Conservation (phyloP, 495 filamentous ascomycete genomes). For the Ascodesmis nigricans region DNA sequence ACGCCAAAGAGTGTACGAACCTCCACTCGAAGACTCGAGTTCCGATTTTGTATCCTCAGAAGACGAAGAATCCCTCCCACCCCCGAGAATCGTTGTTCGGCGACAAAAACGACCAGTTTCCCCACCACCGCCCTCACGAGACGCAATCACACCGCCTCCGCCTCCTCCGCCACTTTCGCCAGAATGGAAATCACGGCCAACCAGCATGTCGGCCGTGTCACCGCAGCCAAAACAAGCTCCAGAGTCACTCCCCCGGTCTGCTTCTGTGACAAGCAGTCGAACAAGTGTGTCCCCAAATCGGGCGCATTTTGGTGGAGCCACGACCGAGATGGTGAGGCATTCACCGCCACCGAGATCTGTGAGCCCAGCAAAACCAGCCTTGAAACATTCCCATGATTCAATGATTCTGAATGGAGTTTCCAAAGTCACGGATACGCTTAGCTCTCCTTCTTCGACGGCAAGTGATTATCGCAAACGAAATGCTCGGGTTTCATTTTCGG, state of each 20-base stretch:
- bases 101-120: background rate
- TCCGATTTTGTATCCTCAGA: background rate
- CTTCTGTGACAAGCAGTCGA: no score
- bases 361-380: conserved; percentile 12
- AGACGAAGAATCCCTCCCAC: background rate
- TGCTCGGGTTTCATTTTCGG: conserved; percentile 16
- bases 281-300: conserved; percentile 1
- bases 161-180: no score
- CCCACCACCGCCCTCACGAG: background rate
- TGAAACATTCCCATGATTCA: conserved; percentile 7
- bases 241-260: background rate
- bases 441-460: background rate
- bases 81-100: no score
- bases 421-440: no score
- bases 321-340: conserved; percentile 5
- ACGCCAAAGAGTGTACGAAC: conserved; percentile 2
- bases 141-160: background rate
- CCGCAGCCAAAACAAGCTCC: background rate
- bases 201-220: no score
- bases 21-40: background rate
- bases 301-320: background rate
- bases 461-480: background rate
- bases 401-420: no score
- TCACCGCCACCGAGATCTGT: conserved; percentile 12
- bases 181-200: no score